Conservation (phyloP, 768 basidiomycete species). For the Lyophyllum atratum region DNA sequence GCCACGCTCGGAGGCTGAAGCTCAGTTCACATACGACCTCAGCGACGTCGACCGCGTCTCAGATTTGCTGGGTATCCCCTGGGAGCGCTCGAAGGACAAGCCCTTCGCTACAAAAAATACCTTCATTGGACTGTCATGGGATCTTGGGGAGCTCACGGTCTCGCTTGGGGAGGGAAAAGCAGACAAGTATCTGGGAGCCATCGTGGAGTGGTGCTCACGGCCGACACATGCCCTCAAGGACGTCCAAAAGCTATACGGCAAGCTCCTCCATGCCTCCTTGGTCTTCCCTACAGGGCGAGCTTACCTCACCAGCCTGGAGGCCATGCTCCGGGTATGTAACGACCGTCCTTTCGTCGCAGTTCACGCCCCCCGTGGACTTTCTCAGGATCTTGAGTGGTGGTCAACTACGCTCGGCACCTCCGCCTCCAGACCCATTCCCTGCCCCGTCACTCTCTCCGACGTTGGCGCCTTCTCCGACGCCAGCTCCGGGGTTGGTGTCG, state of each 20-base stretch:
- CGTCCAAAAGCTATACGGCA: background rate
- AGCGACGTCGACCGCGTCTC: slow-evolving; percentile 31
- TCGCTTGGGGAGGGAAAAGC: background rate
- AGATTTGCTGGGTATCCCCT: slow-evolving; percentile 3
- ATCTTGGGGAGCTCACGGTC: background rate
- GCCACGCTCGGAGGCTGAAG: slow-evolving; percentile 16
- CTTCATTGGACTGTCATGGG: slow-evolving; percentile 7
- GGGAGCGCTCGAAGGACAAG: background rate
- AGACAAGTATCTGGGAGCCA: background rate
- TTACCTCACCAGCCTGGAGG: slow-evolving; percentile 32
- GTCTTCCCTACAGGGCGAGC: slow-evolving; percentile 25
- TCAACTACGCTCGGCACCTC: too few species aligned
- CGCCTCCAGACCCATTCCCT: too few species aligned
- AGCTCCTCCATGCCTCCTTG: background rate
- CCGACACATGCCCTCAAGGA: background rate
- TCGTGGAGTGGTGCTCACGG: background rate
- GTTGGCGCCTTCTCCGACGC: slow-evolving; percentile 33
- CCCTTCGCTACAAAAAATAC: background rate
- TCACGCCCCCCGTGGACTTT: background rate
- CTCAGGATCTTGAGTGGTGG: background rate
- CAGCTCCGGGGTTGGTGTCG: slow-evolving; percentile 26
- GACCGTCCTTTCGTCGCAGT: slow-evolving; percentile 30
- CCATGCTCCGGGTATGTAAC: slow-evolving; percentile 23
- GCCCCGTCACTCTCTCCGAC: too few species aligned
- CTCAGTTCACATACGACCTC: slow-evolving; percentile 15